A percentile compares a stretch with the other conserved stretches of the same genome.
phyloP scores from a whole-genome alignment of 2,329 filamentous ascomycete genomes.

The Aspergillus eucalypticola region DNA sequence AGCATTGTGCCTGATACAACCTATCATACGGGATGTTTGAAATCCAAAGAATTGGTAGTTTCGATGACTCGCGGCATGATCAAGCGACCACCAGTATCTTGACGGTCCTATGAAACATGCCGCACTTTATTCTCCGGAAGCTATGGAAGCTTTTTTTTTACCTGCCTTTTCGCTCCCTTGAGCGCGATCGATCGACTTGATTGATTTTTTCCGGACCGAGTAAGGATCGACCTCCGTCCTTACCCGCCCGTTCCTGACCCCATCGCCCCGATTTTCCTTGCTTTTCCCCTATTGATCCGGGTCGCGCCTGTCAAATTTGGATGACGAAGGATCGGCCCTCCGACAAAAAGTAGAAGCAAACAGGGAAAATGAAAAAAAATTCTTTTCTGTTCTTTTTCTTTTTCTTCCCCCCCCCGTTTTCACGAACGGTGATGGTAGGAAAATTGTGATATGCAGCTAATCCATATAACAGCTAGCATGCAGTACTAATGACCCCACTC shows the following conservation, averaged over 20 bases:
- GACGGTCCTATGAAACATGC: not conserved
- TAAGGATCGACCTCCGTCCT: not conserved
- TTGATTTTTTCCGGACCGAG: not conserved
- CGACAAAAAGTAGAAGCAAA: not conserved
- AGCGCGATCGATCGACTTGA: not conserved
- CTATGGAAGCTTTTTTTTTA: not conserved
- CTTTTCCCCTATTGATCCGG: not conserved
- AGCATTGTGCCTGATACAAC: not conserved
- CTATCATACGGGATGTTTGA: not conserved
- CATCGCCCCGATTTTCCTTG: not conserved
- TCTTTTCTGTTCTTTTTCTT: not conserved
- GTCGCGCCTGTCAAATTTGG: not conserved
- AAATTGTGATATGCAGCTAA: not conserved
- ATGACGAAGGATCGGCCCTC: not conserved
- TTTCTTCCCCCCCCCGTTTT: not conserved
- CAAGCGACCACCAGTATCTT: not conserved
- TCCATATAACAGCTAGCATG: not conserved
- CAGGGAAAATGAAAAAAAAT: not conserved
- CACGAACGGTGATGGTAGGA: not conserved
- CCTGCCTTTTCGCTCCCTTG: not conserved
- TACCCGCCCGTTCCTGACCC: not conserved
- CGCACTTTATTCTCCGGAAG: not conserved
- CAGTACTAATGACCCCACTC: not conserved
- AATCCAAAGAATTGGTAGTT: not conserved
- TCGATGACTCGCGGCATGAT: not conserved